Base-by-base conservation (phyloP, 495 filamentous ascomycete species). In the Neurospora africana region DNA sequence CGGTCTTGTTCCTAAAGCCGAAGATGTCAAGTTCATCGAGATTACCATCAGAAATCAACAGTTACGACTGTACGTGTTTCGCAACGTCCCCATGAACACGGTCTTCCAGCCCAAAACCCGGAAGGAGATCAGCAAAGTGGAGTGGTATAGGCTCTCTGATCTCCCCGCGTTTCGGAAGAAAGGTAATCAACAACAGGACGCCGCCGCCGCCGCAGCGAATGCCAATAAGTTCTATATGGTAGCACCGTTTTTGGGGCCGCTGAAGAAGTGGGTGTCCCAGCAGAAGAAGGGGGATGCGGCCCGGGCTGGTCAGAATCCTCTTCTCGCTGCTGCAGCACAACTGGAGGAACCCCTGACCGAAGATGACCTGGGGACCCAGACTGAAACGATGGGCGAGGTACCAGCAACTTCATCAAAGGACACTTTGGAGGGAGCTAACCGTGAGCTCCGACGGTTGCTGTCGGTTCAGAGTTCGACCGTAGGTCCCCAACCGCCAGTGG, bases 201-300 rank as follows among this genome's bases (percentile, higher is more conserved):
- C 83, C 36, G 83, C 80, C 27, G 82, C 85, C 11, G 81, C 86
- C n/a, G 85, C 86, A 2, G 78, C 86, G 19, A 91, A 91, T 76
- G 87, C 91, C 23, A 92, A 92, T 76, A 98, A 93, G 77, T 98
- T 97, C 78, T 98, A 97, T 80, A 98, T 98, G 93, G 95, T 99
- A 21, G 93, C 93, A 3, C 94, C 95, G 1, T 98, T 99, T 78
- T 83, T 99, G 73, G 87, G 87, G 40, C 92, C 86, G 23, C 81
- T 99, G 61, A 94, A 94, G 79, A 93, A 92, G 78, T 99, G 95
- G 95, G 94, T 98, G 36, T 81, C 89, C 15, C 87, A 91, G 77
- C 93, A 95, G 84, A 92, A 86, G 84, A 93, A 88, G 80, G 82
- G 85, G 53, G 91, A 92, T 76, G 80, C 78, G 5, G 81, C 81